phyloP scores from a whole-genome alignment of 164 flowering plant species.

The Stephania cephalantha region DNA sequence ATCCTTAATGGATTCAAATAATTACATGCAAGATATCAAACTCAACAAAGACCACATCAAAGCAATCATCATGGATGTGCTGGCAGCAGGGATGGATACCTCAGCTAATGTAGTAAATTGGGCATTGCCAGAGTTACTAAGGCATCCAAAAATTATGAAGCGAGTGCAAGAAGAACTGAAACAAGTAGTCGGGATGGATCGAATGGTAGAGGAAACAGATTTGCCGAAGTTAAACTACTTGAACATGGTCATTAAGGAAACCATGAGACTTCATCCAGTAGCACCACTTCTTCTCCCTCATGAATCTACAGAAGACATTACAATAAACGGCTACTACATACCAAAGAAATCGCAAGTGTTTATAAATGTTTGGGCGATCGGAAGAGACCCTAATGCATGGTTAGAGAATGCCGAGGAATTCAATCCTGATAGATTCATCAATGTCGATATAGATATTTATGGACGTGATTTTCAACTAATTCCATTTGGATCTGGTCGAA shows the following conservation, averaged over 20 bases:
- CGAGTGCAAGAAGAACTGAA: slow-evolving; percentile 4
- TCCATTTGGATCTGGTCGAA: slow-evolving; percentile 11
- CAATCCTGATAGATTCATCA: slow-evolving; percentile 6
- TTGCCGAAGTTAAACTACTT: not conserved
- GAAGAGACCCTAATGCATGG: slow-evolving; percentile 3
- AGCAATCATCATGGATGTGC: not conserved
- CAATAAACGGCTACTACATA: not conserved
- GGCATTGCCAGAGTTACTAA: too few relatives aligned
- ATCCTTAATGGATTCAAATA: slow-evolving; percentile 2
- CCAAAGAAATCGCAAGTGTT: slow-evolving; percentile 8
- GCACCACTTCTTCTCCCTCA: slow-evolving; percentile 14
- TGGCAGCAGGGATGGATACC: too few relatives aligned
- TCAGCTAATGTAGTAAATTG: too few relatives aligned
- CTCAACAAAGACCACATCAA: not conserved
- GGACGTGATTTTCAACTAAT: slow-evolving; percentile 1
- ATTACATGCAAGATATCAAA: not conserved
- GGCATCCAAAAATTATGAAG: slow-evolving; percentile 10
- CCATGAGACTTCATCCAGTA: too few relatives aligned
- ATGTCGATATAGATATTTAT: not conserved
- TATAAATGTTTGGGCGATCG: slow-evolving; percentile 7
- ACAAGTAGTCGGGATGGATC: slow-evolving; percentile 6
- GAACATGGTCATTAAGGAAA: too few relatives aligned
- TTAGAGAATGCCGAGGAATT: not conserved
- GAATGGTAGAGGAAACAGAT: slow-evolving; percentile 19
- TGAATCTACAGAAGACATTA: slow-evolving; percentile 10